Evolutionary conservation across 306 rosid genomes (phyloP).

Genomic region (Trichosanthes truncata): DNA sequence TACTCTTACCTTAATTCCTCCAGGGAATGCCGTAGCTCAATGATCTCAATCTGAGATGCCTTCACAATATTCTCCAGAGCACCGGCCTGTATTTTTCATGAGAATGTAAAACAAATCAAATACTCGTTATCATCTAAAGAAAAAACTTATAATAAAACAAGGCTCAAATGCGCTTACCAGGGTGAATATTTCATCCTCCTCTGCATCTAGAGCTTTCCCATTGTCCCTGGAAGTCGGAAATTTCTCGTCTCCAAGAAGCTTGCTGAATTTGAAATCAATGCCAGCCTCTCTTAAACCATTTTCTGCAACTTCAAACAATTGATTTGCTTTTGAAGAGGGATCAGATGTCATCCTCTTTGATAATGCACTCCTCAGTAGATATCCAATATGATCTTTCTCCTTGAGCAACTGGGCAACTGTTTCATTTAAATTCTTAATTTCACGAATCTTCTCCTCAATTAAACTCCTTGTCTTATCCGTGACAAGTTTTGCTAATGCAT

Average conservation of each 20-base stretch:
- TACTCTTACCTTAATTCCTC: conserved; percentile 60
- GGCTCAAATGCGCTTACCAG: conserved; percentile 41
- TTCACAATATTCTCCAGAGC: conserved; percentile 90
- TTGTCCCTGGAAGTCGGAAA: conserved; percentile 30
- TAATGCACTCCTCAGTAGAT: conserved; percentile 75
- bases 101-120: not conserved
- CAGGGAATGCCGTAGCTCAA: conserved; percentile 67
- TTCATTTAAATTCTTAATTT: conserved; percentile 66
- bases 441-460: conserved; percentile 49
- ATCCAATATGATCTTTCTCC: conserved; percentile 95
- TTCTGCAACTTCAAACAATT: conserved; percentile 75
- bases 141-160: not conserved
- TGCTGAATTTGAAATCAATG: conserved; percentile 77
- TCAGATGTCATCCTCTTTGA: conserved; percentile 50
- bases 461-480: conserved; percentile 50
- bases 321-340: conserved; percentile 45
- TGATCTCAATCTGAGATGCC: conserved; percentile 91
- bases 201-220: conserved; percentile 27
- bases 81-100: conserved; percentile 53
- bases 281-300: conserved; percentile 86
- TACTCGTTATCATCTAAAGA: not conserved
- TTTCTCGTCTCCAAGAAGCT: conserved; percentile 47
- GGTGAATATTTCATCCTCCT: conserved; percentile 67
- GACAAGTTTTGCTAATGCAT: conserved; percentile 49
- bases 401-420: conserved; percentile 42